Base-by-base conservation (phyloP, 2,329 filamentous ascomycete species). In the Arthrobotrys entomopaga region DNA sequence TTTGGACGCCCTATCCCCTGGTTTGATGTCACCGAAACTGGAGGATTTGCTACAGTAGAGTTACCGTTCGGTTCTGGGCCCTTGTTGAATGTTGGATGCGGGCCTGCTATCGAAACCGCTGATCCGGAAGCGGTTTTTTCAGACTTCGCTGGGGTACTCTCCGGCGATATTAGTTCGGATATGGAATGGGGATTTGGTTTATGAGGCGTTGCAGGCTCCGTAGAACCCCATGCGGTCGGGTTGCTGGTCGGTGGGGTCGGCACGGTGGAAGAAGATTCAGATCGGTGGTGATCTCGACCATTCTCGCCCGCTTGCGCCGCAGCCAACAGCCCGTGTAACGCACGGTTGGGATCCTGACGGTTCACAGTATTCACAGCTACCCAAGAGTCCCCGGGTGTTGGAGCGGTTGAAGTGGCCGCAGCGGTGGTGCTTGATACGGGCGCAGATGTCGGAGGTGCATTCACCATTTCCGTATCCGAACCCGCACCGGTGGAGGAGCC, bases 331-430 rank as follows among this genome's bases (percentile, higher is more conserved):
- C 63, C 63, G 38, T 67, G 63, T 22, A 74, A 59, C 2, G 63
- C 61, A 34, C 70, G 70, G 19, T 54, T 59, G 2, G 63, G 70
- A 46, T 74, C 70, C 10, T 60, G 57, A 3, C 65, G 49, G 15
- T 70, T 70, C 3, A 70, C 52, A 10, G 65, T 74, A 52, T 74
- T 74, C 11, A 74, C 70, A 13, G 70, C 70, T n/a, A 74, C 70
- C 70, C 70, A 74, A 16, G 70, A 74, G 38, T 74, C 70, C 4
- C 70, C 70, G 20, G 63, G 50, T 7, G 43, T 48, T 20, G 70
- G 64, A 16, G 56, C 57, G 11, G 40, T 19, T 15, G 34, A 43
- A 4, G 20, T 46, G 20, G 29, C 58, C 2, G 65, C 50, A 3
- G 50, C 20, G 16, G 56, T 50, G 6, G 50, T 48, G 38, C 20